phyloP scores from a whole-genome alignment of 495 filamentous ascomycete species.

The Penicillium macrosclerotiorum region DNA sequence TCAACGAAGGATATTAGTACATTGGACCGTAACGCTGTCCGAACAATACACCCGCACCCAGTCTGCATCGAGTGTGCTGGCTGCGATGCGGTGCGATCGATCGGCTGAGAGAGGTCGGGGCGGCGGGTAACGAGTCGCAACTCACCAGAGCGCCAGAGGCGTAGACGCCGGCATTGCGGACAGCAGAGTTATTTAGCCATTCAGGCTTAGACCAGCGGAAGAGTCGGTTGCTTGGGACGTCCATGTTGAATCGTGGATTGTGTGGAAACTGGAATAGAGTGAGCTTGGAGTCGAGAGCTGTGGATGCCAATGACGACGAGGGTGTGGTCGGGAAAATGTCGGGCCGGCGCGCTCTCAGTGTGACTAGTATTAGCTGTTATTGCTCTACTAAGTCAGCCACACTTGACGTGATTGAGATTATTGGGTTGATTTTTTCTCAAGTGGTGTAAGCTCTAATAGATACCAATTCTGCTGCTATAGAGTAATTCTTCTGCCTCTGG shows the following conservation, averaged over 20 bases:
- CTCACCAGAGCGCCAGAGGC: constrained; percentile 79
- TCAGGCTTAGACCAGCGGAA: constrained; percentile 78
- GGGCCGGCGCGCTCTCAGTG: constrained; percentile 5
- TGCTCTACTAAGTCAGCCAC: too few species aligned
- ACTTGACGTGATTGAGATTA: too few species aligned
- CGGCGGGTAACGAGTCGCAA: constrained; percentile 8
- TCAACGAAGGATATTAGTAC: too few species aligned
- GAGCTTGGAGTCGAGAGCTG: constrained; percentile 7
- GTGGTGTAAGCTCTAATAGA: too few species aligned
- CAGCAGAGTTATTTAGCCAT: constrained; percentile 86
- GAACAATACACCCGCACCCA: too few species aligned
- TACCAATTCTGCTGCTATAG: too few species aligned
- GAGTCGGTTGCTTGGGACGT: constrained; percentile 60
- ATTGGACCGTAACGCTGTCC: too few species aligned
- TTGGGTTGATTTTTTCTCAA: too few species aligned
- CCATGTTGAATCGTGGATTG: constrained; percentile 44
- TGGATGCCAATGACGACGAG: constrained; percentile 22
- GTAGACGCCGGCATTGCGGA: constrained; percentile 83
- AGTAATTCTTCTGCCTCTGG: too few species aligned
- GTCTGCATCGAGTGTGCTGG: too few species aligned
- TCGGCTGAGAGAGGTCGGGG: too few species aligned
- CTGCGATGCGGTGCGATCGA: constrained; percentile 2
- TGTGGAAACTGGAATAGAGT: background rate
- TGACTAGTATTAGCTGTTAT: too few species aligned
- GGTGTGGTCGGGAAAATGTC: constrained; percentile 12